phyloP scores from a whole-genome alignment of 371 early-diverging fungal genomes.

The Apophysomyces ossiformis region DNA sequence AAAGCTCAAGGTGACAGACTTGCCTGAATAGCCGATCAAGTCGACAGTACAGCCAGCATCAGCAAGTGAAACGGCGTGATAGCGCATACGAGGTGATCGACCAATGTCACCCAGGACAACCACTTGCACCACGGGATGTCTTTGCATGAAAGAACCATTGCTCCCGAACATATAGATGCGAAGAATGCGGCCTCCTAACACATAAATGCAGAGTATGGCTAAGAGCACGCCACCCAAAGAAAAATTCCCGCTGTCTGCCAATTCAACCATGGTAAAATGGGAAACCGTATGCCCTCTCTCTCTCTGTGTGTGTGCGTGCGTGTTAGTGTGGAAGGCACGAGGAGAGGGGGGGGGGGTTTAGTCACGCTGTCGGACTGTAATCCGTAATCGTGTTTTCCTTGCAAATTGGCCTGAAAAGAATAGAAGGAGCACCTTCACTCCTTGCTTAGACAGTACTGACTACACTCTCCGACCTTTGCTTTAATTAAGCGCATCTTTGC shows the following conservation, averaged over 20 bases:
- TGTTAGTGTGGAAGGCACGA: too few relatives aligned
- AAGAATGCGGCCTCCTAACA: slow-evolving; percentile 39
- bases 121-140: slow-evolving; percentile 56
- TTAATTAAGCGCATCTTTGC: too few relatives aligned
- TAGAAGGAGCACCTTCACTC: too few relatives aligned
- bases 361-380: too few relatives aligned
- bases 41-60: slow-evolving; percentile 75
- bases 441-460: too few relatives aligned
- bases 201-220: slow-evolving; percentile 42
- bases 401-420: too few relatives aligned
- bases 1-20: neutral
- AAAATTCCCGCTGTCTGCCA: slow-evolving; percentile 27
- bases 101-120: slow-evolving; percentile 93
- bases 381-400: too few relatives aligned
- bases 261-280: slow-evolving; percentile 1
- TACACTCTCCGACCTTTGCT: too few relatives aligned
- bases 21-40: slow-evolving; percentile 84
- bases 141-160: slow-evolving; percentile 29
- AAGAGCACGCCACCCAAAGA: slow-evolving; percentile 42
- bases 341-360: too few relatives aligned
- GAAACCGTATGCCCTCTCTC: too few relatives aligned
- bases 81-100: slow-evolving; percentile 94
- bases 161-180: slow-evolving; percentile 42
- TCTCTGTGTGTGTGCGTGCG: too few relatives aligned
- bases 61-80: slow-evolving; percentile 88